Base-by-base conservation (phyloP, 2,329 filamentous ascomycete species). In the Calonectria leucothoes region DNA sequence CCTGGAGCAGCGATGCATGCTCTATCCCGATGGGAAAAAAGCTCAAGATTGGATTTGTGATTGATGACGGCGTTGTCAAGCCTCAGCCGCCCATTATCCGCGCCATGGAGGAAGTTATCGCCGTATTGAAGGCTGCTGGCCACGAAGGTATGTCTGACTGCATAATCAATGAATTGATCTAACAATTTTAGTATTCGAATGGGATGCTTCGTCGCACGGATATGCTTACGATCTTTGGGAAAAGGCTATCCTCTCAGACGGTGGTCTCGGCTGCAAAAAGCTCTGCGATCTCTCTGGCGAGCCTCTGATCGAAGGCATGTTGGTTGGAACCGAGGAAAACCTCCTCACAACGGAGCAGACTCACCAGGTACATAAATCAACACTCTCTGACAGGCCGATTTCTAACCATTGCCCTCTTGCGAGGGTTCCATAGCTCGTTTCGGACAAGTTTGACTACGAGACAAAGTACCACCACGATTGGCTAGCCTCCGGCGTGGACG, bases 51-150 rank as follows among this genome's bases (percentile, higher is more conserved):
- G 68, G 72, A 3, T 74, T 65, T n/a, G 31, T 74, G 25, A 33
- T 74, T n/a, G 68, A 74, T 17, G 72, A 74, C 11, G 68, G 72
- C 12, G 57, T 74, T 23, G 68, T 74, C 33, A 71, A 61, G 14
- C 72, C 72, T 35, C 72, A 71, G 17, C 72, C 72, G 0, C 72
- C 72, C 1, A 52, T 74, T n/a, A 63, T 39, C 7, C 57, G 64
- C 52, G 68, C 72, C 2, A 27, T 71, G 11, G 39, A 59, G 33
- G 52, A 69, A 23, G 72, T 71, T 2, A 59, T 74, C n/a, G 31
- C 17, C 4, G 45, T 49, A 4, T 31, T 74, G 4, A 45, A 42
- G 31, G 63, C 39, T 11, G 68, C 72, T 37, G 72, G 72, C 7
- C 72, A 74, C 29, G 64, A 74, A 45, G 72, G 72, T 69, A 31